A percentile compares a stretch with the other conserved stretches of the same genome.
Conservation (phyloP, 306 rosid species). For the Fagus sylvatica region DNA sequence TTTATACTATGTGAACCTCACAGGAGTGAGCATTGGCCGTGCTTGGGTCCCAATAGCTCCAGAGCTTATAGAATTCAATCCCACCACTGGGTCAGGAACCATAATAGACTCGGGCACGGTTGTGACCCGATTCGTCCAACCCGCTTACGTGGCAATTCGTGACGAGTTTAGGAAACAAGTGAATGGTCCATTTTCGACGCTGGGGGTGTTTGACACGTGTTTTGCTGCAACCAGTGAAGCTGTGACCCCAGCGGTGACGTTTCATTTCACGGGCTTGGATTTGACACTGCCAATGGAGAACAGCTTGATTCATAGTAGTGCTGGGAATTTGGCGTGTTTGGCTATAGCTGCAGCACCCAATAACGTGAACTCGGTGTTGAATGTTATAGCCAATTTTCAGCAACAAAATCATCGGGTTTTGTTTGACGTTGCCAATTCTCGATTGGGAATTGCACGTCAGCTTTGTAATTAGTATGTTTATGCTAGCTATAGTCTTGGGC, state of each 20-base stretch:
- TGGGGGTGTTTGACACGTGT: slow-evolving; percentile 92
- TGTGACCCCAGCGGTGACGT: slow-evolving; percentile 52
- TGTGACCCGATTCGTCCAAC: slow-evolving; percentile 68
- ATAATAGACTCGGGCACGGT: slow-evolving; percentile 87
- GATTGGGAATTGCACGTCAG: slow-evolving; percentile 87
- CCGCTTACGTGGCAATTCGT: slow-evolving; percentile 62
- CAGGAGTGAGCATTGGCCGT: slow-evolving; percentile 68
- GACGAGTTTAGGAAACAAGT: slow-evolving; percentile 86
- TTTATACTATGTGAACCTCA: slow-evolving; percentile 75
- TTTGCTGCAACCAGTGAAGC: slow-evolving; percentile 48
- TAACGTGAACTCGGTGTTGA: slow-evolving; percentile 81
- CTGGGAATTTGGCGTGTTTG: slow-evolving; percentile 80
- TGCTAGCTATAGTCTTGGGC: background rate
- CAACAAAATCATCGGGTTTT: slow-evolving; percentile 85
- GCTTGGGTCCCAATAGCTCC: slow-evolving; percentile 41
- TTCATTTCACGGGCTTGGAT: slow-evolving; percentile 61
- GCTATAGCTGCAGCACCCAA: slow-evolving; percentile 87
- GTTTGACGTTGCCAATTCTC: slow-evolving; percentile 74
- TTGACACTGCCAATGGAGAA: slow-evolving; percentile 71
- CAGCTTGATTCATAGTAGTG: slow-evolving; percentile 79
- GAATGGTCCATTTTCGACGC: slow-evolving; percentile 51
- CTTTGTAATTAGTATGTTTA: slow-evolving; percentile 56
- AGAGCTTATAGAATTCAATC: slow-evolving; percentile 53
- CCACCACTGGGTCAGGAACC: slow-evolving; percentile 76
- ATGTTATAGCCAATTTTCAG: slow-evolving; percentile 89